Evolutionary conservation across 1,139 yeast genomes (phyloP), one percentile per base, ranked within the genome.

Genomic region (Starmera stellimalicola): DNA sequence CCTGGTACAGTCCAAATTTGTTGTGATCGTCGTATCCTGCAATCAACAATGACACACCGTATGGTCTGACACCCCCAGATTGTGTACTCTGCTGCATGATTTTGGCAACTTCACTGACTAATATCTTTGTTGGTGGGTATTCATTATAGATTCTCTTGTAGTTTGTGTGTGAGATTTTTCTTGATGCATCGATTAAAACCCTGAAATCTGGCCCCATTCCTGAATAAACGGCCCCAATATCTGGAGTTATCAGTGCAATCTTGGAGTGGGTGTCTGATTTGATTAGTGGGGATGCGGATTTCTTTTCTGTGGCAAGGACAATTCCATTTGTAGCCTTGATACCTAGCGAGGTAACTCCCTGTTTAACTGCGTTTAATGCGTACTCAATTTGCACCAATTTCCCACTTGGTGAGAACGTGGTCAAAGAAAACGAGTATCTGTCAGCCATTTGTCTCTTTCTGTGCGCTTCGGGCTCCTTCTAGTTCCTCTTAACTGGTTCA

Each of bases 131-230:
- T 30, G 98, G 97, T 6, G 98, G 98, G 57, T 91, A 84, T 60
- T 91, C 97, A 56, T 91, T 88, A 62, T 91, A 93, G 43, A 88
- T 69, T 54, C 95, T 73, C 63, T 88, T 88, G 62, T 93, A 93
- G 52, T 82, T 75, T 15, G 95, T 78, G 58, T 93, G 98, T 28
- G 97, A 85, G 42, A 82, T 77, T 58, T 85, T 88, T 50, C 99
- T 74, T 11, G 97, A 91, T 57, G 81, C 81, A 58, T 91, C 97
- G 30, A 88, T 87, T 34, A 93, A 71, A 16, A 93, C 95, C 45
- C 99, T 71, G 65, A 83, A 93, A 59, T 93, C 99, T 16, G 99
- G 98, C 11, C 98, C 98, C 97, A 93, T 88, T 19, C 99, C 99
- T 14, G 95, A 74, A 62, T 93, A 93, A 5, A 94, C 87, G 73